Conservation (phyloP, 768 basidiomycete genomes). For the Panellus pusillus region DNA sequence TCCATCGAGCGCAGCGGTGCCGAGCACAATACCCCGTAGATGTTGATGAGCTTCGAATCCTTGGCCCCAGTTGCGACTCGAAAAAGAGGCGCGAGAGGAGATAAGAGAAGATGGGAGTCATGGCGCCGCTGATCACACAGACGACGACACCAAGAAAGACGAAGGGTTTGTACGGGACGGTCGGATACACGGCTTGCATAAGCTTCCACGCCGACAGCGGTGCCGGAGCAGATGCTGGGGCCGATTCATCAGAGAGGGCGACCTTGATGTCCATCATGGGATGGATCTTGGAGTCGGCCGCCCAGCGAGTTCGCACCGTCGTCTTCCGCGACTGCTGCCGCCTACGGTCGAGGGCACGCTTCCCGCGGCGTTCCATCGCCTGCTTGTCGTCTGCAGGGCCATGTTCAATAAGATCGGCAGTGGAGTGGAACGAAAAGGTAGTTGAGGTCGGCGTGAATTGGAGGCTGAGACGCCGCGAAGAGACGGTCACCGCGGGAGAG, state of each 20-base stretch:
- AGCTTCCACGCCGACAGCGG: conserved; percentile 45
- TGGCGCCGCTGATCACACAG: conserved; percentile 72
- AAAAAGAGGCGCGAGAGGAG: conserved; percentile 80
- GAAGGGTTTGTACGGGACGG: conserved; percentile 72
- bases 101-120: conserved; percentile 92
- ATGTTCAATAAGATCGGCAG: conserved; percentile 19
- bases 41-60: conserved; percentile 61
- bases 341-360: conserved; percentile 12
- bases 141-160: conserved; percentile 69
- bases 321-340: background rate
- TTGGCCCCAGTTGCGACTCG: conserved; percentile 69
- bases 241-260: conserved; percentile 20
- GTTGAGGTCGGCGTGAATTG: conserved; percentile 66
- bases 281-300: conserved; percentile 26
- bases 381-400: conserved; percentile 11
- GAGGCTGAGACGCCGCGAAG: conserved; percentile 50
- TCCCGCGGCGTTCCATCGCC: conserved; percentile 11
- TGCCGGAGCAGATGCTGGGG: conserved; percentile 14
- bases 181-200: conserved; percentile 60
- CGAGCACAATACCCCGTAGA: conserved; percentile 74
- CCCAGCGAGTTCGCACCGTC: conserved; percentile 13
- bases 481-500: conserved; percentile 30
- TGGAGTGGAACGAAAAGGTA: conserved; percentile 26
- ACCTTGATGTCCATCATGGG: conserved; percentile 28
- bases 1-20: conserved; percentile 76